A percentile compares a stretch with the other conserved stretches of the same genome.
Evolutionary conservation across 225 moss, liverwort and hornwort species (phyloP).

Genomic region (Asterella californica): DNA sequence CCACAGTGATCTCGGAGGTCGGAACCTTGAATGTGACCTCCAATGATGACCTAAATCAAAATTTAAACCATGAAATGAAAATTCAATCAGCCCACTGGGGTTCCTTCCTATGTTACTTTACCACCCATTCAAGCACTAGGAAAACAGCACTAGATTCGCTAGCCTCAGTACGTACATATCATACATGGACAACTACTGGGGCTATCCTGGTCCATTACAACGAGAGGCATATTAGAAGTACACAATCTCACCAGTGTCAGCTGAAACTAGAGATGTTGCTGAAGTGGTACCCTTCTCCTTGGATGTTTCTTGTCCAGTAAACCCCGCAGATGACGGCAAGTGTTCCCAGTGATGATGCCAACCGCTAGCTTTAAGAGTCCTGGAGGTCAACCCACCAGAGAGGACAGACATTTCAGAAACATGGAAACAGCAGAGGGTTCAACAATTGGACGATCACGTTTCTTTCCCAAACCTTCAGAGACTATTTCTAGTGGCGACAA

Average conservation of each 20-base stretch:
- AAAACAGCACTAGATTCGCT: not conserved
- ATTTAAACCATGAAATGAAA: constrained; percentile 9
- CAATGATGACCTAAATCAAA: constrained; percentile 17
- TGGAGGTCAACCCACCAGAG: not conserved
- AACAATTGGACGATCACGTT: not conserved
- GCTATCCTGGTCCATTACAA: not conserved
- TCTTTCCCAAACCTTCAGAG: not conserved
- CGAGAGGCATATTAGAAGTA: not conserved
- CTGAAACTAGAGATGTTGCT: not conserved
- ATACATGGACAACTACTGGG: not conserved
- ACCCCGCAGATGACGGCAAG: not conserved
- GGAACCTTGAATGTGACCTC: constrained; percentile 13
- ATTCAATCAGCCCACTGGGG: not conserved
- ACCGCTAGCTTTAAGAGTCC: constrained; percentile 12
- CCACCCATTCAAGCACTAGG: not conserved
- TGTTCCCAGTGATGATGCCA: constrained; percentile 19
- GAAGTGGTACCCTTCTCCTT: not conserved
- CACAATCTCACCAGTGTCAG: constrained; percentile 17
- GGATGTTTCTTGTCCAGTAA: not conserved
- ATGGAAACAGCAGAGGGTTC: not conserved
- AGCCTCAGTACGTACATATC: not conserved
- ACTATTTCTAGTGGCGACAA: no score
- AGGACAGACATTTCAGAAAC: not conserved
- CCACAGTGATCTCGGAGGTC: constrained; percentile 13
- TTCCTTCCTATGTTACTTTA: not conserved